phyloP scores from a whole-genome alignment of 202 grass and related monocot species.

The Hordeum pubiflorum region DNA sequence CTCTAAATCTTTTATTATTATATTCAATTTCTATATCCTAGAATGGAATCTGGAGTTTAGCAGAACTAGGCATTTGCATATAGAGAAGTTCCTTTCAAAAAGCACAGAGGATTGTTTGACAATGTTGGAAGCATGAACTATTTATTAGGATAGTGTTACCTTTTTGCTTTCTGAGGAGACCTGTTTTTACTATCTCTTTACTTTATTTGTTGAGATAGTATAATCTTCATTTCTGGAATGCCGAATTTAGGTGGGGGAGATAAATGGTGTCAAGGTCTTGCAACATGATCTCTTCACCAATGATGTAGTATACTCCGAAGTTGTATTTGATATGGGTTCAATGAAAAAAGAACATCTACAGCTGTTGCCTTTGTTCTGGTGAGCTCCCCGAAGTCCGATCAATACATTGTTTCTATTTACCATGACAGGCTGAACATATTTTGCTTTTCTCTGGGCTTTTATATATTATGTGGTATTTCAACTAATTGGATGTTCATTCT shows the following conservation, averaged over 20 bases:
- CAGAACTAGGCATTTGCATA: neutral
- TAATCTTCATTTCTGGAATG: constrained; percentile 11
- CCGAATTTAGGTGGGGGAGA: constrained; percentile 62
- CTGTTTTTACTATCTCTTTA: neutral
- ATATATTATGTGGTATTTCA: constrained; percentile 13
- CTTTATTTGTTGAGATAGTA: neutral
- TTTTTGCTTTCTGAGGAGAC: neutral
- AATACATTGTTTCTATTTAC: constrained; percentile 15
- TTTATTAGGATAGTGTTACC: neutral
- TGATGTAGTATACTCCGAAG: constrained; percentile 87
- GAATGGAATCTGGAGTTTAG: neutral
- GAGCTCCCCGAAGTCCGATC: constrained; percentile 10
- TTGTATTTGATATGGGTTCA: constrained; percentile 90
- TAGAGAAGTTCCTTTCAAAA: neutral
- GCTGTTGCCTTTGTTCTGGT: constrained; percentile 95
- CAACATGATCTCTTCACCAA: constrained; percentile 99
- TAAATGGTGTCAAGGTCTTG: constrained; percentile 91
- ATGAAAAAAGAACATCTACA: constrained; percentile 92
- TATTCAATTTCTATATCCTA: neutral
- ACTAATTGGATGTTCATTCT: constrained; percentile 27
- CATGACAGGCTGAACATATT: neutral
- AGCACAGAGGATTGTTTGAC: neutral
- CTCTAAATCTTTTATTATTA: neutral
- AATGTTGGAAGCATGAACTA: neutral
- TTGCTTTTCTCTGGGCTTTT: neutral